Base-by-base conservation (phyloP, 2,329 filamentous ascomycete species). In the Bipolaris cookei region DNA sequence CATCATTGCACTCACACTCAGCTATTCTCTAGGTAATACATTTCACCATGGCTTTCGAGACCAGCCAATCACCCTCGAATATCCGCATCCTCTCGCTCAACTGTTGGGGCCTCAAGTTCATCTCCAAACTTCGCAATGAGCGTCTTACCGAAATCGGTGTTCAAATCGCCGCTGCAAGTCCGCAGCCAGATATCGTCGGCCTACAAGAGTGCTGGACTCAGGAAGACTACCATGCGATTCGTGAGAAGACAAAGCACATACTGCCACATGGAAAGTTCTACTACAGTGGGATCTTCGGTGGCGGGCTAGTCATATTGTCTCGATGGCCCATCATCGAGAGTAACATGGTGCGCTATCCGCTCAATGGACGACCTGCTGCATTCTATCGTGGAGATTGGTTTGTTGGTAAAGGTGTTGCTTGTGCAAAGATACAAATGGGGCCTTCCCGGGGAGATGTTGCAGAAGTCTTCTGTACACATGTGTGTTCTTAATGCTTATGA, bases 321-420 rank as follows among this genome's bases (percentile, higher is more conserved):
- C 86, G 87, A 82, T 98, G 92, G 92, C 93, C 94, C 20, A 92
- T 99, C 63, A 89, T 91, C 69, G 90, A 96, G 79, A 93, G 89
- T 76, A 88, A 84, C 69, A 96, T 98, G 92, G 84, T 87, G 65
- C 83, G 83, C 3, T 99, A 97, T 74, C 87, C 92, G n/a, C 83
- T 99, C 51, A 97, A 97, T 75, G 95, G 95, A 16, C 86, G 94
- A 16, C 95, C 95, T 5, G 94, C 92, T 8, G 94, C 94, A 4
- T 97, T 98, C 78, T 97, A 90, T 79, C 84, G 94, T 58, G 95
- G 95, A 10, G 94, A 98, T 76, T 98, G 94, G 92, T 98, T 88
- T 72, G 93, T 97, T 8, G 95, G 95, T 0, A 98, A 98, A 75
- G 95, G 95, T 14, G 88, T 98, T 39, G 95, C 94, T 6, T 90